Evolutionary conservation across 495 filamentous ascomycete genomes (phyloP), one percentile per base, ranked within the genome.

Genomic region (Daldinia vernicosa): DNA sequence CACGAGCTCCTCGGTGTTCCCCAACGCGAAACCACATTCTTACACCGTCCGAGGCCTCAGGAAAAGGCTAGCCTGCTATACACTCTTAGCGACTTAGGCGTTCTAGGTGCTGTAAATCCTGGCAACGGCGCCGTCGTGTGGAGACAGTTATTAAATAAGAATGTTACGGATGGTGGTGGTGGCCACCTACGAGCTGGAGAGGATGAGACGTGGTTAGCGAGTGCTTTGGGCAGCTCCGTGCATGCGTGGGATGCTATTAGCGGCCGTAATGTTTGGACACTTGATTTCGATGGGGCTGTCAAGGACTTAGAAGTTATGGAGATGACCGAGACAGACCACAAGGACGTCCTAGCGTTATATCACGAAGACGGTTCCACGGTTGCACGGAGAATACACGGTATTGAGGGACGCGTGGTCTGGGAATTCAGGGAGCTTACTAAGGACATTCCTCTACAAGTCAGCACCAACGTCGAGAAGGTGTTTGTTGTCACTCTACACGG

Each of bases 11-110:
- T 98, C 72, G 95, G 95, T 70, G 78, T 90, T 17, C 94, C 96
- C 64, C 89, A 91, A 72, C 81, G 86, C 77, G 86, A 91, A 47
- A 92, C 93, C 39, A 97, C 93, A 56, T 97, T 99, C 86, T 98
- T 98, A 87, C 93, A 97, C 81, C 89, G 89, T 66, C 96, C 95
- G 12, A 86, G 89, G 62, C 80, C 88, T 17, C 84, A 90, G 60
- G 94, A 93, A 19, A 93, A 91, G 78, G 95, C 95, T 17, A 94
- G 92, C 28, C 84, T 98, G 30, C 85, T 99, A 32, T 99, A 97
- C 77, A 97, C 96, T 0, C 82, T 98, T 14, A 94, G 92, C 63
- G 90, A 96, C 30, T 86, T 91, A 37, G 87, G 87, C 22, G 87
- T 97, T 8, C 79, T 98, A 1, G 96, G 93, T 30, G 95, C 95